Conservation (phyloP, 176 grass and related monocot genomes). For the Bolboschoenus planiculmis region DNA sequence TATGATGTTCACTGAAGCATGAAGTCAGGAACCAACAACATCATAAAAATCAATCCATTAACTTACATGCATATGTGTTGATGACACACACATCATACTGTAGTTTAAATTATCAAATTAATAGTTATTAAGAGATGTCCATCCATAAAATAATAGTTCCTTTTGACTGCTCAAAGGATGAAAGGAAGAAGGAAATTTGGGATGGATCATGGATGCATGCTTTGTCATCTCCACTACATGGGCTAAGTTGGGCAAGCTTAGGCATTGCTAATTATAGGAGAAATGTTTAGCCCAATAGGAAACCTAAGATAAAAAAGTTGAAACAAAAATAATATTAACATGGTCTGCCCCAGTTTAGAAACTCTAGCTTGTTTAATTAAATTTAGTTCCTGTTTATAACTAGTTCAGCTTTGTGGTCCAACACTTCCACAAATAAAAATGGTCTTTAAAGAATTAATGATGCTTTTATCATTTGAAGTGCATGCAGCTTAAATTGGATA, state of each 20-base stretch:
- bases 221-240: neutral
- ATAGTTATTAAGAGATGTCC: no score
- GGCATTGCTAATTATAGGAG: neutral
- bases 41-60: neutral
- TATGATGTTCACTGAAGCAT: neutral
- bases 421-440: neutral
- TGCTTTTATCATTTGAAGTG: neutral
- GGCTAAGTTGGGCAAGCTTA: neutral
- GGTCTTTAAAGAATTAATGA: neutral
- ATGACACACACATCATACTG: no score
- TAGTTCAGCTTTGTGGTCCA: neutral
- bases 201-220: slow-evolving; percentile 10
- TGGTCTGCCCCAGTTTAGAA: neutral
- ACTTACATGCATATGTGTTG: neutral
- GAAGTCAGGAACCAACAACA: neutral
- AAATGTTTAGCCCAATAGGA: neutral
- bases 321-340: neutral
- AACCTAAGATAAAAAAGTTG: neutral
- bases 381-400: neutral
- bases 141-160: no score
- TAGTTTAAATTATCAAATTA: no score
- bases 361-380: neutral
- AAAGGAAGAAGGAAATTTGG: neutral
- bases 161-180: neutral
- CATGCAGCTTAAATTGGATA: neutral